Conservation (phyloP, 2,329 filamentous ascomycete species). For the Cladophialophora immunda region DNA sequence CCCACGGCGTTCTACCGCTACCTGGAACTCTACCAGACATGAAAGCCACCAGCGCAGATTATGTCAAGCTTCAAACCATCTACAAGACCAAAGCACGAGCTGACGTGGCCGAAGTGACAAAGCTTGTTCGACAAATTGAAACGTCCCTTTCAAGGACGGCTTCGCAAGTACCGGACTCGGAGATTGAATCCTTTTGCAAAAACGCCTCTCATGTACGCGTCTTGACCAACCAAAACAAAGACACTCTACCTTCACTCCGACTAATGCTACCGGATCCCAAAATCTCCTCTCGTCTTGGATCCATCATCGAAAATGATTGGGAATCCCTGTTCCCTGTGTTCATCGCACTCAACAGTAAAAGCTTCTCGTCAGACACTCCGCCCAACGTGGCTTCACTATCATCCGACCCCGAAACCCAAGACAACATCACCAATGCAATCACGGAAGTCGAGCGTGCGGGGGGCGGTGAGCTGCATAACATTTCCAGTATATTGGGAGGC, state of each 20-base stretch:
- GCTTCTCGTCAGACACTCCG: constrained; percentile 42
- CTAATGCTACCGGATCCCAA: constrained; percentile 31
- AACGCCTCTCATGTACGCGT: constrained; percentile 93
- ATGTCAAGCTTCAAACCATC: constrained; percentile 88
- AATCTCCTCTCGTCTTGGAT: constrained; percentile 26
- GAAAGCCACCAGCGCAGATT: constrained; percentile 92
- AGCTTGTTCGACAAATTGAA: constrained; percentile 67
- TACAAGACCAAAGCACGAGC: constrained; percentile 88
- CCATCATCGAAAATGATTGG: constrained; percentile 53
- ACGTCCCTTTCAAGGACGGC: constrained; percentile 52
- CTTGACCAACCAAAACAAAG: constrained; percentile 69
- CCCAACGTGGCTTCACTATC: constrained; percentile 47
- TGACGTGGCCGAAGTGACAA: constrained; percentile 78
- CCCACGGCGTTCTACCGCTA: constrained; percentile 78
- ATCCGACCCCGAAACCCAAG: constrained; percentile 52
- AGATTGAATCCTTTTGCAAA: constrained; percentile 93
- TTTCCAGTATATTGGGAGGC: constrained; percentile 84
- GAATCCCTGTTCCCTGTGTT: constrained; percentile 74
- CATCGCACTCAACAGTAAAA: constrained; percentile 64
- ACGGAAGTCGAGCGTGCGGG: constrained; percentile 78
- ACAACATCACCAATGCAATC: constrained; percentile 61
- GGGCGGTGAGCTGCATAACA: constrained; percentile 90
- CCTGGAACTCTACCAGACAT: constrained; percentile 93
- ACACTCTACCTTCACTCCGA: constrained; percentile 32
- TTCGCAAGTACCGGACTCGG: constrained; percentile 67